Percentiles rank a stretch among this genome's conserved stretches.
Conservation (phyloP, 345 rosid genomes). For the Geranium brycei region DNA sequence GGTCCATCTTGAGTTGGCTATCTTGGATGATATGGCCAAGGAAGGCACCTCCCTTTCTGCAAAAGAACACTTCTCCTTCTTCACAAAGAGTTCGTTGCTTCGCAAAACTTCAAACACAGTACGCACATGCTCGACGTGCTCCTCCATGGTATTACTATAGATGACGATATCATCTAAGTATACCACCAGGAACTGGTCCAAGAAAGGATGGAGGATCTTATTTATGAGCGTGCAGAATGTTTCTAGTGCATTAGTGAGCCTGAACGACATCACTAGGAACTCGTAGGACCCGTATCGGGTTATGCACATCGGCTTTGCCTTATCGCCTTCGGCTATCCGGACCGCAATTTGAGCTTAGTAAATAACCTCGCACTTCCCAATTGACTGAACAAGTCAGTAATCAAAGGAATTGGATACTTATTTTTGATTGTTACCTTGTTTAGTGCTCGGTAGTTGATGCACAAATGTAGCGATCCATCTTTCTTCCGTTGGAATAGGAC, state of each 20-base stretch:
- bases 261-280: not conserved
- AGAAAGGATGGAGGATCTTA: not conserved
- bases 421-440: conserved; percentile 12
- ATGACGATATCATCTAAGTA: conserved; percentile 5
- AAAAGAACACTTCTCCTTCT: not conserved
- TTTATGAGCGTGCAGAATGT: conserved; percentile 1
- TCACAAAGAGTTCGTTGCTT: not conserved
- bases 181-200: not conserved
- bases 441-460: conserved; percentile 1
- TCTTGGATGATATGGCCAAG: not conserved
- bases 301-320: not conserved
- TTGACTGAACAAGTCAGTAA: conserved; percentile 1
- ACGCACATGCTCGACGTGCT: not conserved
- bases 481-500: not conserved
- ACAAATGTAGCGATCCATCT: not conserved
- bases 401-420: not conserved
- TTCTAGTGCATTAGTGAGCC: not conserved
- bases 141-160: not conserved
- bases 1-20: not conserved
- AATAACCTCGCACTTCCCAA: not conserved
- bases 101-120: not conserved
- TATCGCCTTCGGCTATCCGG: conserved; percentile 5
- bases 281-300: conserved; percentile 3
- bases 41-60: not conserved
- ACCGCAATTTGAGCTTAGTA: not conserved